Evolutionary conservation across 163 green algal genomes (phyloP), one percentile per base, ranked within the genome.

Genomic region (Scenedesmus sp.): DNA sequence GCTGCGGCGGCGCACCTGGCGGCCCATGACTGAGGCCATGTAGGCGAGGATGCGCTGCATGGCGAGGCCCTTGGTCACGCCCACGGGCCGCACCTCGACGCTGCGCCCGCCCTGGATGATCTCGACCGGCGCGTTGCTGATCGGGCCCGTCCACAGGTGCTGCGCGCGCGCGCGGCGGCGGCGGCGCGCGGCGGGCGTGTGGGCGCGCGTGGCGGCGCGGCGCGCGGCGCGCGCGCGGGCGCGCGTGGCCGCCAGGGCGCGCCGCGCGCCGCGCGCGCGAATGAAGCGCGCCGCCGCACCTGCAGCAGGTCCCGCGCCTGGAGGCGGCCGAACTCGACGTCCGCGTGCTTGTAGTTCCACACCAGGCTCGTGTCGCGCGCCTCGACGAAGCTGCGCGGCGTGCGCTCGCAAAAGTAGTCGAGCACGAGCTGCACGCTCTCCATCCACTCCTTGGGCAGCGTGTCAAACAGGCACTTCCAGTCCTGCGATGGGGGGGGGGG

Each of bases 351-450:
- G 89, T 97, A 99, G 89, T 98, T 98, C 96, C 96, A 99, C 51
- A 99, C 95, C 51, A 99, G 83, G 42, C 82, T 94, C 18, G 94
- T 98, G 73, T 98, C 95, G 18, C 90, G 81, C 47, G 85, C 77
- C 75, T 97, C 94, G 33, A 99, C 95, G 80, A 97, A 98, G 13
- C 87, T 70, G 56, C 71, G 57, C 2, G 87, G 95, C 28, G 96
- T 99, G 75, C 96, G 89, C 89, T 99, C 95, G 77, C 93, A 98
- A 73, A 99, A 99, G 90, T 99, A 99, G 70, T 99, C 96, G 72
- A 98, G 97, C 47, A 99, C 96, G 56, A 97, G 83, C 82, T 95
- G 89, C 47, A 99, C 96, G 31, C 82, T 92, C 82, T 98, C 95
- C 83, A 96, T 95, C 95, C 95, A 99, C 42, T 98, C 95, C 54